These are phyloP conservation scores for Gossypium anomalum DNA, from an alignment of 345 rosid species.

Conservation along the genomic window DNA sequence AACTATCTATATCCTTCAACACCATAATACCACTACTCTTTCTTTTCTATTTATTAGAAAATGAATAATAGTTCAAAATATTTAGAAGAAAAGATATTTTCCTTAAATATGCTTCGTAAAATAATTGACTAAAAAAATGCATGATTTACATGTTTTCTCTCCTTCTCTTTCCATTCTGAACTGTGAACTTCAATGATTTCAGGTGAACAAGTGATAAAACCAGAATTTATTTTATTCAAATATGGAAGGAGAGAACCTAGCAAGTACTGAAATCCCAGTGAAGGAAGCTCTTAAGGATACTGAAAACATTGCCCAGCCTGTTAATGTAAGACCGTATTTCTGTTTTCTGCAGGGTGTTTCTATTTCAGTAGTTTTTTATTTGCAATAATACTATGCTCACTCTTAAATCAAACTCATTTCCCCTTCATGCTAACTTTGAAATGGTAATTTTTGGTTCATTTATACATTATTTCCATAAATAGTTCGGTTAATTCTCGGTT, in stretches of 20 bases:
- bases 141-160: neutral
- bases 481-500: neutral
- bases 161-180: slow-evolving; percentile 9
- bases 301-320: slow-evolving; percentile 30
- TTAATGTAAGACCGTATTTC: slow-evolving; percentile 45
- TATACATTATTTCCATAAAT: neutral
- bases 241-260: slow-evolving; percentile 62
- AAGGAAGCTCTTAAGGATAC: slow-evolving; percentile 39
- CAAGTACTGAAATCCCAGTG: slow-evolving; percentile 50
- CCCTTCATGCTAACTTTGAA: neutral
- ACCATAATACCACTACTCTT: neutral
- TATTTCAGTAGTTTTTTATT: neutral
- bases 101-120: too few relatives aligned
- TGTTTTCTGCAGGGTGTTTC: slow-evolving; percentile 1
- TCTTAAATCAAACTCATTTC: neutral
- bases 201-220: neutral
- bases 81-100: too few relatives aligned
- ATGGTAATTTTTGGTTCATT: neutral
- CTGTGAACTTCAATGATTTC: slow-evolving; percentile 14
- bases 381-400: neutral
- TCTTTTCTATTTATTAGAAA: neutral
- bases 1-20: neutral
- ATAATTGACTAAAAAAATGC: too few relatives aligned
- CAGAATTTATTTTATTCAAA: slow-evolving; percentile 6
- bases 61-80: too few relatives aligned